Evolutionary conservation across 1,139 yeast species (phyloP), one percentile per base, ranked within the genome.

Genomic region (Zygosaccharomyces sapae): DNA sequence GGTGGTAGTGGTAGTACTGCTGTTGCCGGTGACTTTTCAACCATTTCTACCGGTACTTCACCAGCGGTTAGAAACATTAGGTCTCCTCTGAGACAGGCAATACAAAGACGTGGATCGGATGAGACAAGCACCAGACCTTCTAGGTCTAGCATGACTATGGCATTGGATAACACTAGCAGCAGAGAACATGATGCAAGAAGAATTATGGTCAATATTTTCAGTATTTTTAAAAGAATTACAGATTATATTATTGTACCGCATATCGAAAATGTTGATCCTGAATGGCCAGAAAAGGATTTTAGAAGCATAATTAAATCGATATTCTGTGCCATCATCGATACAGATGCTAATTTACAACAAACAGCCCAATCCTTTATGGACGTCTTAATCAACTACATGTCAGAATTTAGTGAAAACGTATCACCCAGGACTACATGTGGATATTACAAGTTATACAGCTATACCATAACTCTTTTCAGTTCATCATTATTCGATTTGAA

Each of bases 181-280:
- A 25, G 35, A n/a, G 55, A 50, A 16, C 52, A 55, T 30, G 60
- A 55, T 43, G 66, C 65, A 6, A 53, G 68, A 46, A 56, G 56
- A 30, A 55, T 63, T 5, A 55, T 63, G 59, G 53, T 59, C 44
- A 62, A 60, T 25, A 59, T 62, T 8, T 62, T 63, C 36, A 57
- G 65, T 41, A 61, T 62, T 20, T 62, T 62, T 49, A 61, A 59
- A 48, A 53, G 62, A 33, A 54, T 62, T 46, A 55, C 64, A 1
- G 56, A 56, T 37, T 62, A 55, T 43, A 61, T 58, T 35, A 52
- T 61, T 13, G 44, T 56, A n/a, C 57, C 62, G 7, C 50, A 45
- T n/a, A 48, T 50, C 13, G 55, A 52, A 12, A 48, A 45, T 3
- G 45, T 41, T 9, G 54, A 57, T 38, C 45, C 51, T 13, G 24